A percentile compares a stretch with the other conserved stretches of the same genome.
These are phyloP conservation scores for Serendipita indica DNA, from an alignment of 768 basidiomycete genomes.

Conservation along the genomic window DNA sequence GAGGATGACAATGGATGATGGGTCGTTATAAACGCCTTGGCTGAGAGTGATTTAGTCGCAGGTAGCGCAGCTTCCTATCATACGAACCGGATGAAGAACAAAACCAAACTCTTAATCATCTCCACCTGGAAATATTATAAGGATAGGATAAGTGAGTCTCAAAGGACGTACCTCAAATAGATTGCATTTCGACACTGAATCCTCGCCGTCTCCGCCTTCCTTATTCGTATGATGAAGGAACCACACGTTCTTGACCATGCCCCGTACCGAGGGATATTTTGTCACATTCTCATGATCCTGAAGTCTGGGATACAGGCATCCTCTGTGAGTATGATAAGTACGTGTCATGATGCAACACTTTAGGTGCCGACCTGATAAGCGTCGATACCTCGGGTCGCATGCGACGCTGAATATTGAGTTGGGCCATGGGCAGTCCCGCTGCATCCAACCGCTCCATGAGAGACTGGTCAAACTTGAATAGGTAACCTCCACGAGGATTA, in stretches of 20 bases:
- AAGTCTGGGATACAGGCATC: conserved; percentile 45
- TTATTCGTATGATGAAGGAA: conserved; percentile 48
- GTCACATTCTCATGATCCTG: conserved; percentile 41
- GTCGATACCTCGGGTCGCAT: conserved; percentile 61
- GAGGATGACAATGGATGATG: conserved; percentile 39
- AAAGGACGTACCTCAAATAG: conserved; percentile 39
- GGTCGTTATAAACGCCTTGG: conserved; percentile 33
- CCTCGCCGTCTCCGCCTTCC: conserved; percentile 45
- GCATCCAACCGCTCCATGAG: conserved; percentile 54
- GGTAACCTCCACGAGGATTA: conserved; percentile 33
- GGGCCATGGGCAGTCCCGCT: conserved; percentile 47
- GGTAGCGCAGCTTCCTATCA: neutral
- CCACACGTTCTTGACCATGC: conserved; percentile 48
- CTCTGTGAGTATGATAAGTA: conserved; percentile 21
- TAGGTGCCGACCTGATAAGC: conserved; percentile 35
- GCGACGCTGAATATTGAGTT: conserved; percentile 54
- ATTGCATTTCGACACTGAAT: conserved; percentile 52
- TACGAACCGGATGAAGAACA: conserved; percentile 32
- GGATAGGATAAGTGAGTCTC: conserved; percentile 23
- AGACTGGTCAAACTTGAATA: conserved; percentile 57
- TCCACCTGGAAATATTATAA: conserved; percentile 27
- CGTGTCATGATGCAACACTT: conserved; percentile 8
- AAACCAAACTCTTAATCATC: conserved; percentile 40
- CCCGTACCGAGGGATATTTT: conserved; percentile 40
- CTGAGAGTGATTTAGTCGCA: conserved; percentile 17